Conservation (phyloP, 2,329 filamentous ascomycete species). For the Fusarium coffeatum region DNA sequence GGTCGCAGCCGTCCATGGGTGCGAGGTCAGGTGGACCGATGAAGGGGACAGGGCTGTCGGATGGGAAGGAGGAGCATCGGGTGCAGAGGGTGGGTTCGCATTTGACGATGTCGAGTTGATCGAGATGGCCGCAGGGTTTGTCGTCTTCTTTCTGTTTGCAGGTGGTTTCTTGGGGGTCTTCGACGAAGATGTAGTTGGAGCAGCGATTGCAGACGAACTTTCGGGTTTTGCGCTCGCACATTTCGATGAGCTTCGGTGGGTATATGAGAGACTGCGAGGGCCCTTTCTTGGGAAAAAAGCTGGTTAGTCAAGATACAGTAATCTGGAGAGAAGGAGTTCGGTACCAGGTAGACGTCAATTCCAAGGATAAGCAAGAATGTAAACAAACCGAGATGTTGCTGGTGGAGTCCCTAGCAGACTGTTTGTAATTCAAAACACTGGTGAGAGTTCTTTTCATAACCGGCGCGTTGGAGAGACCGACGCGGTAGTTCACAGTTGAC, state of each 20-base stretch:
- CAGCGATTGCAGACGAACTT: not conserved
- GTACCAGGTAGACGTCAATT: not conserved
- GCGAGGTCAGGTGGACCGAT: not conserved
- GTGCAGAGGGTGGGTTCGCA: slow-evolving; percentile 6
- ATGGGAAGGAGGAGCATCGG: not conserved
- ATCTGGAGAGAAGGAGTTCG: rapidly evolving
- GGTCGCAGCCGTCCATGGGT: not conserved
- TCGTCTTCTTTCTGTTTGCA: not conserved
- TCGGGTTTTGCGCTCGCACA: not conserved
- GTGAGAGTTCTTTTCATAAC: not conserved
- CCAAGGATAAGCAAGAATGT: not conserved
- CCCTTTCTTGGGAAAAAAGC: rapidly evolving
- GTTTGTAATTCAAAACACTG: rapidly evolving
- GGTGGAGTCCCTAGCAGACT: rapidly evolving
- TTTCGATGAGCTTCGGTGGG: rapidly evolving
- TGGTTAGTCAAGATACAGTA: not conserved
- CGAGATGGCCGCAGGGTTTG: not conserved
- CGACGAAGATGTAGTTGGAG: not conserved
- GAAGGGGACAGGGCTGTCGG: not conserved
- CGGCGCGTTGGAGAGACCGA: not conserved
- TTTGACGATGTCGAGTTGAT: not conserved
- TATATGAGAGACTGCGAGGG: not conserved
- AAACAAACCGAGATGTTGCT: not conserved
- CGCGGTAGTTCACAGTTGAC: not conserved
- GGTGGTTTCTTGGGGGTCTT: not conserved